These are phyloP conservation scores for Lachancea sp. DNA, from an alignment of 805 yeast genomes.

Conservation along the genomic window DNA sequence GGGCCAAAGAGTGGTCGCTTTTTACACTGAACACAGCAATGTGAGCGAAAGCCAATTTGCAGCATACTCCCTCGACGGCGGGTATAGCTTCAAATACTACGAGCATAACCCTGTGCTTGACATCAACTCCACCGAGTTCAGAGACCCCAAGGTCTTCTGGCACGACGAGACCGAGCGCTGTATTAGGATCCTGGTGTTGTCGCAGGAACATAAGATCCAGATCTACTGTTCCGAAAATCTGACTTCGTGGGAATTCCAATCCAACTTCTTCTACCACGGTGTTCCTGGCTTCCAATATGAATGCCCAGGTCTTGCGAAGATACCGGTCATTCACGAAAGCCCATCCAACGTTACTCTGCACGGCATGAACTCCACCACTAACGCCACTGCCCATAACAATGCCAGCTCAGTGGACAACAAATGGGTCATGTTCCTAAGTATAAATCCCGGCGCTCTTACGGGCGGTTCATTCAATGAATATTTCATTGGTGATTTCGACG, in stretches of 20 bases:
- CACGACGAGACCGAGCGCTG: slow-evolving; percentile 28
- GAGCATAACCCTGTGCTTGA: slow-evolving; percentile 31
- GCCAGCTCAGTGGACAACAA: slow-evolving; percentile 12
- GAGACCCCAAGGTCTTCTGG: slow-evolving; percentile 36
- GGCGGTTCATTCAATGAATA: slow-evolving; percentile 39
- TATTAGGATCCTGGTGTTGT: slow-evolving; percentile 28
- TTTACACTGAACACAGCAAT: slow-evolving; percentile 30
- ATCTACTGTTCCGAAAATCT: slow-evolving; percentile 28
- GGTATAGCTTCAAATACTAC: slow-evolving; percentile 31
- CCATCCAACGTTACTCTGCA: slow-evolving; percentile 1
- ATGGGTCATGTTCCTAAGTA: slow-evolving; percentile 37
- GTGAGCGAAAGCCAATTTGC: slow-evolving; percentile 30
- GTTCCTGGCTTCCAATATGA: slow-evolving; percentile 36
- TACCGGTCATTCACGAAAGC: slow-evolving; percentile 19
- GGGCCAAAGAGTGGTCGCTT: slow-evolving; percentile 33
- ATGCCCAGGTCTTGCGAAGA: slow-evolving; percentile 36
- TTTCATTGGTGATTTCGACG: slow-evolving; percentile 38
- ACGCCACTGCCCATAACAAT: background rate
- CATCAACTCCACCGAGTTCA: slow-evolving; percentile 27
- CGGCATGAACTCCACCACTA: background rate
- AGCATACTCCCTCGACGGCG: slow-evolving; percentile 35
- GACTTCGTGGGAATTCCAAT: slow-evolving; percentile 26
- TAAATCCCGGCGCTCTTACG: slow-evolving; percentile 38
- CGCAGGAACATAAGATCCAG: slow-evolving; percentile 28
- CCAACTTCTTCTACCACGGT: slow-evolving; percentile 26